Evolutionary conservation across 108 stramenopile species (phyloP), one percentile per base, ranked within the genome.

Genomic region (Cyclotella sp.): DNA sequence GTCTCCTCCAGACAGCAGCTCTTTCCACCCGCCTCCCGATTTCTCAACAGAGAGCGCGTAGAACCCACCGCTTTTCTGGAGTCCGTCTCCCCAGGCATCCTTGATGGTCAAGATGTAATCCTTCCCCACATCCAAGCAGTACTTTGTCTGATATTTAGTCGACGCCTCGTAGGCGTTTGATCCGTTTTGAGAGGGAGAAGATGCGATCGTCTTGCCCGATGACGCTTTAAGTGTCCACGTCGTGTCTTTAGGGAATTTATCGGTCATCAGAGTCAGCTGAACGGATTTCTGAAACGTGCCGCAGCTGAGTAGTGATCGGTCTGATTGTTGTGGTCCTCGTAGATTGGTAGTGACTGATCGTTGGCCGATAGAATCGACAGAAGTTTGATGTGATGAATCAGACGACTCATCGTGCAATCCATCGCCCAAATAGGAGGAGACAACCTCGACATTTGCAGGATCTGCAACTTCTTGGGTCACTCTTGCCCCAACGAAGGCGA

Each of bases 71-170:
- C 68, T 51, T 15, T 54, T 29, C 15, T 9, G 6, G 10, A 68
- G 26, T 22, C 68, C 68, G 28, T 68, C 52, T 11, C 68, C 68
- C 26, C 18, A 39, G 14, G 47, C 27, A 53, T 68, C 68, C 30
- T 68, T 68, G 16, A 68, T 51, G 18, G 27, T 54, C 14, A 68
- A 30, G 14, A 29, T 12, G 68, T 68, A 68, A 8, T 29, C 27
- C 18, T 54, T 40, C 9, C 51, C 51, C 3, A 29, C 16, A 24
- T 52, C 28, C 16, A 68, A 29, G 34, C 68, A 68, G 18, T 39
- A 68, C 16, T 47, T 53, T 0, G 15, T 39, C 39, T 52, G 16
- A 16, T 68, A 68, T 34, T 54, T 40, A 14, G 52, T 68, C 24
- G 30, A 21, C 11, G 30, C 34, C n/a, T 52, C 1, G 52, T 68